Percentiles rank a stretch among this genome's conserved stretches.
Evolutionary conservation across 2,329 filamentous ascomycete species (phyloP).

Genomic region (Fusarium papillatum): DNA sequence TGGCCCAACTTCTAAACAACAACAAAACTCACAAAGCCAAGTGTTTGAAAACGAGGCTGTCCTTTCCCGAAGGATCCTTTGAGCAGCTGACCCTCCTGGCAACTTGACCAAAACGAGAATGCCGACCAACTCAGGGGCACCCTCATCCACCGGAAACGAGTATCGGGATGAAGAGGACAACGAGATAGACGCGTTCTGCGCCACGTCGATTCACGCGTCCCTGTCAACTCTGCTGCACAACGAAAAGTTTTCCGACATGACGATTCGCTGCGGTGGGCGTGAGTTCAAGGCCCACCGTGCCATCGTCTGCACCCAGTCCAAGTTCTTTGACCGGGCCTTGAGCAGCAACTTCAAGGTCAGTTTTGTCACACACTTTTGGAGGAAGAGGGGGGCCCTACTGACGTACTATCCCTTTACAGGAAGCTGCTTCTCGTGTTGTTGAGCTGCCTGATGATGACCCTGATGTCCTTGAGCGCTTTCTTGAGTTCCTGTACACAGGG

Average conservation of each 20-base stretch:
- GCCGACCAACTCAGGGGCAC: neutral
- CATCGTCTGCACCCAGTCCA: slow-evolving; percentile 52
- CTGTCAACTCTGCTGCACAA: slow-evolving; percentile 7
- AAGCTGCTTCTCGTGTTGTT: slow-evolving; percentile 26
- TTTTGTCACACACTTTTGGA: neutral
- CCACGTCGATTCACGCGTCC: slow-evolving; percentile 6
- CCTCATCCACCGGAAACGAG: neutral
- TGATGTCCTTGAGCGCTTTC: slow-evolving; percentile 38
- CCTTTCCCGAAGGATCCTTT: neutral
- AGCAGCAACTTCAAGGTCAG: slow-evolving; percentile 45
- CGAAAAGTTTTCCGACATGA: slow-evolving; percentile 50
- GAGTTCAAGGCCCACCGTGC: slow-evolving; percentile 51
- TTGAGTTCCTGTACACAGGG: slow-evolving; percentile 48
- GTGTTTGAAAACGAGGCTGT: neutral
- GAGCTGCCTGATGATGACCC: slow-evolving; percentile 49
- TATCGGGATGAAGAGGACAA: neutral
- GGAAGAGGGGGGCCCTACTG: neutral
- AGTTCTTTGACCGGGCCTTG: slow-evolving; percentile 48
- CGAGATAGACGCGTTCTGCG: slow-evolving; percentile 1
- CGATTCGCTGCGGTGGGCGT: slow-evolving; percentile 45
- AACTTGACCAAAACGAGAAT: neutral
- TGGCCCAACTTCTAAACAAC: neutral
- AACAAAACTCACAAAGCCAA: neutral
- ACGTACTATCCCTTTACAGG: slow-evolving; percentile 20
- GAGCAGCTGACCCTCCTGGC: neutral